A percentile compares a stretch with the other conserved stretches of the same genome.
These are phyloP conservation scores for Selenicereus undatus DNA, from an alignment of 148 eudicot genomes.

Conservation along the genomic window DNA sequence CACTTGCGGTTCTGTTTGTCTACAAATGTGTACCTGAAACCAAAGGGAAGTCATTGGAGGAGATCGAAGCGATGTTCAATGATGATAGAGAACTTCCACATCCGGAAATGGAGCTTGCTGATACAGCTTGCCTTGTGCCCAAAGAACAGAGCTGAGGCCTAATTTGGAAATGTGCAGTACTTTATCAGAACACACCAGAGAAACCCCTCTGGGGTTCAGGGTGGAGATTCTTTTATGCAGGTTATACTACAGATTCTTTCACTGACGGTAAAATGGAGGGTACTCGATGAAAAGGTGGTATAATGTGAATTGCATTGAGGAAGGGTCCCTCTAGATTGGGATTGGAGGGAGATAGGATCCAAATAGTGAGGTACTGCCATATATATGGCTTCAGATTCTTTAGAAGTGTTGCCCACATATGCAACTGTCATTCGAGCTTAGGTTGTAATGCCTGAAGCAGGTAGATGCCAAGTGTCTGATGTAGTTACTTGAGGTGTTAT, in stretches of 20 bases:
- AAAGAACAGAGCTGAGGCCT: not conserved
- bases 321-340: not conserved
- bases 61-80: not conserved
- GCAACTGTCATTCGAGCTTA: not conserved
- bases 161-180: not conserved
- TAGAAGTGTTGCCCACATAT: not conserved
- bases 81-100: not conserved
- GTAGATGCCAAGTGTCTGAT: not conserved
- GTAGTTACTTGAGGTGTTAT: not conserved
- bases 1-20: not conserved
- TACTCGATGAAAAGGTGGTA: not conserved
- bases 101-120: not conserved
- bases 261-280: not conserved
- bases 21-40: not conserved
- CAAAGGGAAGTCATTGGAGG: constrained; percentile 1
- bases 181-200: not conserved
- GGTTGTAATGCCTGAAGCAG: not conserved
- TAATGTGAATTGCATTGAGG: not conserved
- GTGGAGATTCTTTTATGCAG: not conserved
- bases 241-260: not conserved
- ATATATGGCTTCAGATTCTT: not conserved
- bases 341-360: not conserved
- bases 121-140: not conserved
- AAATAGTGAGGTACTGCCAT: not conserved
- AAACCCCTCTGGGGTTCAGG: not conserved